These are phyloP conservation scores for Saussurea involucrata DNA, from an alignment of 129 eudicot genomes.

Conservation along the genomic window DNA sequence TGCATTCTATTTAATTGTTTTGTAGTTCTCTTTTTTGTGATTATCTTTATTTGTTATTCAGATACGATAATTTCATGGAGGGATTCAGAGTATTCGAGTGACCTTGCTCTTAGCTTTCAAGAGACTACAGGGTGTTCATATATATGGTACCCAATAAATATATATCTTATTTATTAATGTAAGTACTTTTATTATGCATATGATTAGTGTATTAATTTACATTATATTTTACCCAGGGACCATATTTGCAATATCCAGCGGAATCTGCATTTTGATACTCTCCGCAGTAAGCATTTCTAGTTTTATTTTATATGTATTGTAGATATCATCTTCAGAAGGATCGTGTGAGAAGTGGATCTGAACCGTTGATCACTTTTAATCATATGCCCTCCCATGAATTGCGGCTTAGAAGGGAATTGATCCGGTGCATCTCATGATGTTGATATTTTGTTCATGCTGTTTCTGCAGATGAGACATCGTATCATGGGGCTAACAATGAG, in stretches of 20 bases:
- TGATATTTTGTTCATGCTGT: slow-evolving; percentile 10
- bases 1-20: not conserved
- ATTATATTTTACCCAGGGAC: slow-evolving; percentile 53
- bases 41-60: slow-evolving; percentile 12
- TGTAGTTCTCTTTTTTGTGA: not conserved
- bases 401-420: too few species aligned
- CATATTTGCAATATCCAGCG: slow-evolving; percentile 66
- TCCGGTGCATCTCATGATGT: too few species aligned
- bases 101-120: slow-evolving; percentile 93
- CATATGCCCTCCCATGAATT: too few species aligned
- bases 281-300: slow-evolving; percentile 30
- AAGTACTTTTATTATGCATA: not conserved
- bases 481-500: slow-evolving; percentile 55
- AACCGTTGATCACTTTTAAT: too few species aligned
- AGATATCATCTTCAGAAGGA: not conserved
- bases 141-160: slow-evolving; percentile 52
- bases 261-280: slow-evolving; percentile 52
- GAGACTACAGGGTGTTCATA: slow-evolving; percentile 79
- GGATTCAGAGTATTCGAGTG: slow-evolving; percentile 74
- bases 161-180: not conserved
- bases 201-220: not conserved
- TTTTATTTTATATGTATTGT: not conserved
- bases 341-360: too few species aligned
- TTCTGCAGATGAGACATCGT: slow-evolving; percentile 65
- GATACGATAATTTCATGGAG: slow-evolving; percentile 93